Evolutionary conservation across 2,329 filamentous ascomycete genomes (phyloP), one percentile per base, ranked within the genome.

Genomic region (Drechslerella dactyloides): DNA sequence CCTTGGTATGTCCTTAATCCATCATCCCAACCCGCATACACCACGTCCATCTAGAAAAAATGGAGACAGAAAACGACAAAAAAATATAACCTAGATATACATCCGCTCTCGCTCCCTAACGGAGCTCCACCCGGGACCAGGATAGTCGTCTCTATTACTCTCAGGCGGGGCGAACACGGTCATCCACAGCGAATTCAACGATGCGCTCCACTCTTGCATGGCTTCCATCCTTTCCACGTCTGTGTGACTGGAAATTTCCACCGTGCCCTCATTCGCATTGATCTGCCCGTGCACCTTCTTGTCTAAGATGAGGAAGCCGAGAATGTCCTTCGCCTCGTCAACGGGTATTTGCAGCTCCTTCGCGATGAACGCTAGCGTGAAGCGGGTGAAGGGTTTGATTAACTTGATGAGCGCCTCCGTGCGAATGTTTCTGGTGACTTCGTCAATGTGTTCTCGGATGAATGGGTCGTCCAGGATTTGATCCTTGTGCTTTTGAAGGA

Each of bases 371-470:
- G 84, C 83, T 23, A 97, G 83, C 74, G 89, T 91, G 85, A 97
- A 96, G 57, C 92, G 88, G 4, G 91, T 96, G 82, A 97, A 99
- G 0, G 94, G 94, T 2, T 92, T 92, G 74, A 97, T 94, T 23
- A 97, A 84, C 81, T 94, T 96, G 74, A 96, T 82, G 8, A 97
- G 88, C 0, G 93, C 93, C 83, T 97, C 97, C 75, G 93, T 97
- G 61, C 94, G 90, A 89, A 99, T 96, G 80, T 94, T 97, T 48
- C 94, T 90, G 58, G 93, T 99, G 65, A 99, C 93, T 81, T 99
- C 94, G 80, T 97, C 94, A 76, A 99, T 99, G 79, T 99, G 97
- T 81, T 97, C 94, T 27, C 93, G 93, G 76, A 99, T 99, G 81
- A 97, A 99, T 0, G 90, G 88, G 79, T 99, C 94, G 11, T 89